phyloP scores from a whole-genome alignment of 352 stramenopile genomes.

The Phytopythium helicoides region DNA sequence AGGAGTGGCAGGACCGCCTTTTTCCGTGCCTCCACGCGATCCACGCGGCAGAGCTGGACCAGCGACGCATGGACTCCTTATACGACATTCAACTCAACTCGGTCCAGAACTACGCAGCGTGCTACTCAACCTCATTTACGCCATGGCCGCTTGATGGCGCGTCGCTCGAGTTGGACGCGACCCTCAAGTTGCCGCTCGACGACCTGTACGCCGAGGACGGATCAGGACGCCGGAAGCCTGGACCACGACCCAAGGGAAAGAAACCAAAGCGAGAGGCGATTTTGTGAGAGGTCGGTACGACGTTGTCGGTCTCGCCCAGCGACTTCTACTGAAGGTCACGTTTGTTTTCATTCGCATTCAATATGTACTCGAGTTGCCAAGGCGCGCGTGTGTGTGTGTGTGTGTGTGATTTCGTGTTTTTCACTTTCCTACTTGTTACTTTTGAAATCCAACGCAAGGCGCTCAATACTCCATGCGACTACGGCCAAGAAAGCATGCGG shows the following conservation, averaged over 20 bases:
- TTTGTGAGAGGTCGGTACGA: neutral
- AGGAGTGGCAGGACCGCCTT: slow-evolving; percentile 77
- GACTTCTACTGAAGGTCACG: neutral
- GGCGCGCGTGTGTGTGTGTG: neutral
- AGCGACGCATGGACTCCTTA: slow-evolving; percentile 66
- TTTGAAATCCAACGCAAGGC: neutral
- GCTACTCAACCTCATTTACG: slow-evolving; percentile 58
- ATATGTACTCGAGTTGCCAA: neutral
- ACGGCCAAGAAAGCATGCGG: slow-evolving; percentile 57
- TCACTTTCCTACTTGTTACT: neutral
- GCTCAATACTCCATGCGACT: slow-evolving; percentile 4
- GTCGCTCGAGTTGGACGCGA: slow-evolving; percentile 31
- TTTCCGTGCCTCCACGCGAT: slow-evolving; percentile 80
- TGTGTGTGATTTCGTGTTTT: neutral
- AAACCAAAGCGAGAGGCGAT: slow-evolving; percentile 11
- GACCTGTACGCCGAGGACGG: slow-evolving; percentile 55
- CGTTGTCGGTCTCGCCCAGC: no score
- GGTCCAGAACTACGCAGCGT: slow-evolving; percentile 59
- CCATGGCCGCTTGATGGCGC: slow-evolving; percentile 62
- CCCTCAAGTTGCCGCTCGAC: slow-evolving; percentile 66
- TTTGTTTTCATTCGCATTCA: slow-evolving; percentile 2
- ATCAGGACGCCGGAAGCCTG: slow-evolving; percentile 55
- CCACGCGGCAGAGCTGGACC: slow-evolving; percentile 67
- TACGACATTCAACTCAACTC: slow-evolving; percentile 71
- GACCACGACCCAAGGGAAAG: slow-evolving; percentile 51